Evolutionary conservation across 148 eudicot species (phyloP).

Genomic region (Rhododendron williamsianum): DNA sequence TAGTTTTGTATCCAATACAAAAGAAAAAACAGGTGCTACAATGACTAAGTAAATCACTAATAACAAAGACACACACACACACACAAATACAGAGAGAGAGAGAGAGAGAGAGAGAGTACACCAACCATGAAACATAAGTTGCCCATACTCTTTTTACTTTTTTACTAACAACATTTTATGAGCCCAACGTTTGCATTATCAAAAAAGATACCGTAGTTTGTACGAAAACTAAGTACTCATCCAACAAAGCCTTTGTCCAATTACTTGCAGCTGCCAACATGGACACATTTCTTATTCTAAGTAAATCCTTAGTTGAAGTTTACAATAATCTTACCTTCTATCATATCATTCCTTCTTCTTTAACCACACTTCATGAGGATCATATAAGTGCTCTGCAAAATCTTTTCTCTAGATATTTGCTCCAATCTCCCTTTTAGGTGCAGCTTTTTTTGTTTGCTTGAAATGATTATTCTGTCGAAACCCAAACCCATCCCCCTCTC

Average conservation of each 20-base stretch:
- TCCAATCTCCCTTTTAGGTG: neutral
- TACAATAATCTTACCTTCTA: neutral
- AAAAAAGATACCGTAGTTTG: neutral
- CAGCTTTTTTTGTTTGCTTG: neutral
- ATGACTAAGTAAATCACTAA: neutral
- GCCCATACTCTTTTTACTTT: neutral
- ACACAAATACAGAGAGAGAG: neutral
- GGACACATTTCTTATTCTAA: neutral
- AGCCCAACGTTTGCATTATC: neutral
- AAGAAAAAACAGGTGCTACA: neutral
- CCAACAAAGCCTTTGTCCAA: neutral
- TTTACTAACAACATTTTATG: neutral
- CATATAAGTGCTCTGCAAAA: neutral
- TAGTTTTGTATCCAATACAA: neutral
- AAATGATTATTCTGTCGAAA: neutral
- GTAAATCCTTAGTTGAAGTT: neutral
- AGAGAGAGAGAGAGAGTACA: neutral
- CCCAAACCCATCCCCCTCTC: neutral
- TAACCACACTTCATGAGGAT: neutral
- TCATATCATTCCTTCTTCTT: neutral
- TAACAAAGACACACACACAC: neutral
- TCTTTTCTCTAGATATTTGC: neutral
- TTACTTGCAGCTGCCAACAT: neutral
- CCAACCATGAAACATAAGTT: neutral
- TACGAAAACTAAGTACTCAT: neutral